These are phyloP conservation scores for Simplicillium sp. DNA, from an alignment of 2,329 filamentous ascomycete genomes.

Conservation along the genomic window DNA sequence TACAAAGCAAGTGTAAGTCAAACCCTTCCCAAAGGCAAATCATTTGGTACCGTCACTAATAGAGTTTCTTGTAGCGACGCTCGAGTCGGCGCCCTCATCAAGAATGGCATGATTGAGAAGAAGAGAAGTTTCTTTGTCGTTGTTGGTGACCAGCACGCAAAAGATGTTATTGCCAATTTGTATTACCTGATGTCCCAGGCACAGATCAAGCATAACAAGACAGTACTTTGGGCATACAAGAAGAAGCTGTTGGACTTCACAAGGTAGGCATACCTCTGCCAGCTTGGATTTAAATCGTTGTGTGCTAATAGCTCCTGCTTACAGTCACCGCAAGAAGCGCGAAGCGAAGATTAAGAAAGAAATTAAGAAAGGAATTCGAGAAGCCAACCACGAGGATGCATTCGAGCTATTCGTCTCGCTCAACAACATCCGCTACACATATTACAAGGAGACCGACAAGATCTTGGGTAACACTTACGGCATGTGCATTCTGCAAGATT, in stretches of 20 bases:
- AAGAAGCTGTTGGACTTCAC: constrained; percentile 93
- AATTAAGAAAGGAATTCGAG: constrained; percentile 87
- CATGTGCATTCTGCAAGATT: constrained; percentile 97
- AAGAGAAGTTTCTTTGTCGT: constrained; percentile 98
- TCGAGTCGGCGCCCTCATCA: constrained; percentile 82
- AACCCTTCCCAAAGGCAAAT: not conserved
- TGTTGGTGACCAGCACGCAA: constrained; percentile 75
- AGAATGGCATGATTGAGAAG: constrained; percentile 89
- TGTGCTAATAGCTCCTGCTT: constrained; percentile 4
- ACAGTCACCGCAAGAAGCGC: constrained; percentile 88
- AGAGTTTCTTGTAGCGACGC: constrained; percentile 52
- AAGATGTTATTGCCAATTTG: constrained; percentile 89
- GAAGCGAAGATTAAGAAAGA: constrained; percentile 98
- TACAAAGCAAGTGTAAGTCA: constrained; percentile 46
- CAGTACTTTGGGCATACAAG: constrained; percentile 97
- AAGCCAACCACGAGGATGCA: constrained; percentile 85
- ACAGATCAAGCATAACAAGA: constrained; percentile 84
- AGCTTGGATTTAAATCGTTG: not conserved
- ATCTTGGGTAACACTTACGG: constrained; percentile 96
- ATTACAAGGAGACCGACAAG: constrained; percentile 99
- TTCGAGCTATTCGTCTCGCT: constrained; percentile 97
- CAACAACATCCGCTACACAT: constrained; percentile 96
- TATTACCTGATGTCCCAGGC: constrained; percentile 88
- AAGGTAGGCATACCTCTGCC: constrained; percentile 32
- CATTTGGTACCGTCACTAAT: not conserved